Evolutionary conservation across 306 rosid genomes (phyloP).

Genomic region (Medicago lupulina): DNA sequence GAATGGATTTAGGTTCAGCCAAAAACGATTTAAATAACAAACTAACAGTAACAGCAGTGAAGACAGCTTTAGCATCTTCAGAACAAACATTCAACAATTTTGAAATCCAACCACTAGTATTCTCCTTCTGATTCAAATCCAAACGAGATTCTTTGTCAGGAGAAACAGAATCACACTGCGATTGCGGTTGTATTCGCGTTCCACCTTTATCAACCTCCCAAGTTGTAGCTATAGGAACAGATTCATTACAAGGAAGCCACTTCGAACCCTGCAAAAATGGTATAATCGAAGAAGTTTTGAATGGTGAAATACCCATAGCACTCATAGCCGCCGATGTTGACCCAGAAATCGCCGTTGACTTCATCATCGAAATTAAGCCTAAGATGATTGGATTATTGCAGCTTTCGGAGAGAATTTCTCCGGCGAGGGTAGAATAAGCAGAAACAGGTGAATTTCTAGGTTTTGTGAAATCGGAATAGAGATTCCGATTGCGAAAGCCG

Average conservation of each 20-base stretch:
- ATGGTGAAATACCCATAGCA: constrained; percentile 65
- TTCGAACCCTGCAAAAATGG: constrained; percentile 77
- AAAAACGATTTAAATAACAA: constrained; percentile 71
- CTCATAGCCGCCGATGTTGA: constrained; percentile 55
- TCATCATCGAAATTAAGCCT: constrained; percentile 78
- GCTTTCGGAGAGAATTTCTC: constrained; percentile 60
- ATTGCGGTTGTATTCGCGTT: constrained; percentile 18
- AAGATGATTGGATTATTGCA: constrained; percentile 63
- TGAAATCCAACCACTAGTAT: constrained; percentile 60
- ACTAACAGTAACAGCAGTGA: constrained; percentile 80
- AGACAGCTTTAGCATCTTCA: constrained; percentile 80
- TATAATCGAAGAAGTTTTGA: constrained; percentile 62
- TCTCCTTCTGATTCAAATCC: constrained; percentile 28
- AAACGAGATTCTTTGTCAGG: constrained; percentile 9
- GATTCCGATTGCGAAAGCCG: constrained; percentile 51
- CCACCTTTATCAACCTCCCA: constrained; percentile 69
- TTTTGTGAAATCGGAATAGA: constrained; percentile 43
- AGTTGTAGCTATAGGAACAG: constrained; percentile 49
- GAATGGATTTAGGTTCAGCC: constrained; percentile 95
- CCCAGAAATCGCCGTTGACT: constrained; percentile 67
- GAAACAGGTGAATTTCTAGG: constrained; percentile 47
- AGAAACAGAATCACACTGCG: not conserved
- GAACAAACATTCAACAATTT: constrained; percentile 65
- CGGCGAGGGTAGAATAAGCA: constrained; percentile 56
- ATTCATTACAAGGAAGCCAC: constrained; percentile 77